Evolutionary conservation across 129 eudicot species (phyloP), one percentile per base, ranked within the genome.

Genomic region (Cynara cardunculus): DNA sequence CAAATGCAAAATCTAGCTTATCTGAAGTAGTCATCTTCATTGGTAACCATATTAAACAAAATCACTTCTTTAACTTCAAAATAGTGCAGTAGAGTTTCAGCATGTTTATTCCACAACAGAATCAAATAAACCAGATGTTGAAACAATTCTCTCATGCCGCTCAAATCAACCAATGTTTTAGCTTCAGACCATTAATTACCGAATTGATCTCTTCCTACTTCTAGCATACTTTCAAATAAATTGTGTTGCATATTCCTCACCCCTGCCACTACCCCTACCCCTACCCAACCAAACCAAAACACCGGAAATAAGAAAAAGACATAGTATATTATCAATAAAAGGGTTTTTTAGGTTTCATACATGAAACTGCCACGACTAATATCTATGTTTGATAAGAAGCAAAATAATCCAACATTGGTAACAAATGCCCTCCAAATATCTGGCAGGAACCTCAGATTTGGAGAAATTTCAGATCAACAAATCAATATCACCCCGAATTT

Each of bases 401-500:
- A 13, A 49, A 49, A 49, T 49, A 49, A 49, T 49, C 61, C 4
- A 16, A 16, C 61, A 49, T 14, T 16, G 21, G 61, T 49, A 49
- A 49, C 16, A 49, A 49, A 49, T 49, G 6, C 61, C 61, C 61
- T 49, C 61, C 61, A 49, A 49, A 49, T 49, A 49, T 49, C 61
- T 49, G 19, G 62, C 61, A 74, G 78, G 78, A 26, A 49, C 44
- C 28, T 53, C 69, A 75, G 41, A 28, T 53, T n/a, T 74, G 56
- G 64, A 44, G 37, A 75, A 27, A 62, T 21, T 62, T 66, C 34
- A 53, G 44, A 65, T 64, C 1, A 62, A 24, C 25, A 16, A 7
- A 26, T 35, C 10, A 37, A 41, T 14, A 66, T 67, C 68, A 67
- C 67, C 67, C 21, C 12, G 30, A 66, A 25, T 37, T 32, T 39